Base-by-base conservation (phyloP, 768 basidiomycete species). In the Trametopsis cervina region DNA sequence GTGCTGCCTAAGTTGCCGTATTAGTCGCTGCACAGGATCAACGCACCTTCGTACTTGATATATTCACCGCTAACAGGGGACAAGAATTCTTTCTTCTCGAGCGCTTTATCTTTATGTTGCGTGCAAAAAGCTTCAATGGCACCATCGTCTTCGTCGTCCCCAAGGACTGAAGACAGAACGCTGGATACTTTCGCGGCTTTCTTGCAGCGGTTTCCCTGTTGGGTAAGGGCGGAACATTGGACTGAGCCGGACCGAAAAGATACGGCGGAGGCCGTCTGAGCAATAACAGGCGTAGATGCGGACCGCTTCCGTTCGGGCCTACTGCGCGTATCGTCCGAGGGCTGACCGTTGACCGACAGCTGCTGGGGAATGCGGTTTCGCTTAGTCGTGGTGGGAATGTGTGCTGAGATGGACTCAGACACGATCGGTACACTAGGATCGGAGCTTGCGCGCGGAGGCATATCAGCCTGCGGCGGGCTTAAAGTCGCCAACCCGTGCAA, bases 201-300 rank as follows among this genome's bases (percentile, higher is more conserved):
- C 37, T 69, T 71, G 55, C 89, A 91, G 27, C 65, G 77, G 54
- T 74, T 76, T 9, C 78, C 82, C 12, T 75, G 67, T 58, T 78
- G 80, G n/a, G 85, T 89, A 29, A 73, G 65, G 4, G 78, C 84
- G 50, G 69, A 69, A 57, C 88, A 90, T 56, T 78, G 85, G 12
- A 68, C 66, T 25, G 57, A 23, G 29, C 29, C 29, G 29, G 29
- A 15, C 9, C 7, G 35, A 1, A 46, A 40, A 35, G 54, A 48
- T 47, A 33, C 29, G 36, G 51, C 9, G 51, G 42, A 7, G 21
- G 26, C 24, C 15, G 46, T 6, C 10, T 33, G 4, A 39, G 33
- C 4, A 6, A 24, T 21, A 12, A 18, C 48, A 50, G 48, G 18
- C 6, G 20, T 33, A 33, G 44, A 46, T 15, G 44, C 37, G 29